A percentile compares a stretch with the other conserved stretches of the same genome.
phyloP scores from a whole-genome alignment of 2,329 filamentous ascomycete genomes.

The Trichoderma breve region DNA sequence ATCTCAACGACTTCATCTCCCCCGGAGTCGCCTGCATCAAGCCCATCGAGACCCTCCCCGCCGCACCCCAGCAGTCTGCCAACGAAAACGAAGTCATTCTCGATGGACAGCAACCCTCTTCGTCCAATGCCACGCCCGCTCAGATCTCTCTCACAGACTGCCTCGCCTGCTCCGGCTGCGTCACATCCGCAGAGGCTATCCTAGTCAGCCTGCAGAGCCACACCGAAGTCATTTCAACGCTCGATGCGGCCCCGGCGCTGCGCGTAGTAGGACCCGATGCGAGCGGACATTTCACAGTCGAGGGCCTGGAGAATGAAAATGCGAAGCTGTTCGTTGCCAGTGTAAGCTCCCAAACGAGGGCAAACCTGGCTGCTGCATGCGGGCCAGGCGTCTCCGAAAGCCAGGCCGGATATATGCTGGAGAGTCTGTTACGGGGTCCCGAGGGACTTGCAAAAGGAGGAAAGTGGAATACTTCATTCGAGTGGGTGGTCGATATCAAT shows the following conservation, averaged over 20 bases:
- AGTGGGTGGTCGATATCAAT: slow-evolving; percentile 90
- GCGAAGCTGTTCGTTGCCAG: slow-evolving; percentile 85
- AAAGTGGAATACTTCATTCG: slow-evolving; percentile 71
- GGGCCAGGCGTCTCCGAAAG: slow-evolving; percentile 67
- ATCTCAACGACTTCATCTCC: slow-evolving; percentile 98
- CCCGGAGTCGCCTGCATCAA: slow-evolving; percentile 98
- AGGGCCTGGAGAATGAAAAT: slow-evolving; percentile 56
- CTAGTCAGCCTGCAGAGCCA: slow-evolving; percentile 93
- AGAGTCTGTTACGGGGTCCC: slow-evolving; percentile 69
- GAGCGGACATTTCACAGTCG: slow-evolving; percentile 39
- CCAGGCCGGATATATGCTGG: slow-evolving; percentile 78
- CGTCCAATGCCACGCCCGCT: slow-evolving; percentile 63
- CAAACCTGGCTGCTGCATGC: slow-evolving; percentile 83
- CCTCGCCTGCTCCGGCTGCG: slow-evolving; percentile 94
- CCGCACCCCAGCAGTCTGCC: slow-evolving; percentile 43
- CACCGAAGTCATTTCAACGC: slow-evolving; percentile 78
- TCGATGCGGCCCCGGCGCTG: slow-evolving; percentile 65
- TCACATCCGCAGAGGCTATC: slow-evolving; percentile 96
- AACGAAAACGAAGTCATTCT: slow-evolving; percentile 84
- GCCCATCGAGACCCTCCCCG: slow-evolving; percentile 86
- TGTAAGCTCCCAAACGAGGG: slow-evolving; percentile 86
- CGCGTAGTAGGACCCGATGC: slow-evolving; percentile 36
- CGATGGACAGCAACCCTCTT: slow-evolving; percentile 68
- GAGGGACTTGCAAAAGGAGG: slow-evolving; percentile 69
- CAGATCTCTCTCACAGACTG: slow-evolving; percentile 97